These are phyloP conservation scores for Symbiodinium pilosum DNA, from an alignment of 73 alveolate genomes.

Conservation along the genomic window DNA sequence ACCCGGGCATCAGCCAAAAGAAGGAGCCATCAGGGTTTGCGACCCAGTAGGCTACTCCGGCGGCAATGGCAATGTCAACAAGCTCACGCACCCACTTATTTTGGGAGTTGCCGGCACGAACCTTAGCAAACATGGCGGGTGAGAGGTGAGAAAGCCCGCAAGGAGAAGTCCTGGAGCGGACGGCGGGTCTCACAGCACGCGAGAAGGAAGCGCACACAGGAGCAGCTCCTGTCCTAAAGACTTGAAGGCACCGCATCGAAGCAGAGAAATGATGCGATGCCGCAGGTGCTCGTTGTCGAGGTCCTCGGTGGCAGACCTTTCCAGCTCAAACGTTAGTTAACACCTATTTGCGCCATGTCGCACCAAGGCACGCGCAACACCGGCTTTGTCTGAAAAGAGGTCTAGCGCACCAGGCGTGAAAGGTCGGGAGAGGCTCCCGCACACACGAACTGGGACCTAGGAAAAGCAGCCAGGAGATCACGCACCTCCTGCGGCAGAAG, in stretches of 20 bases:
- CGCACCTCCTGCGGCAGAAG: no score
- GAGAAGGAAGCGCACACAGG: neutral
- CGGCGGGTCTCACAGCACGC: neutral
- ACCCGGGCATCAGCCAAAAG: neutral
- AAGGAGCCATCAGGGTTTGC: constrained; percentile 36
- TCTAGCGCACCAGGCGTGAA: neutral
- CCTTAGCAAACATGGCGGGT: neutral
- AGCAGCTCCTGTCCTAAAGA: neutral
- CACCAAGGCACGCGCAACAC: no score
- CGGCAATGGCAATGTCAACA: no score
- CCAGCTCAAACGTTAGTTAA: neutral
- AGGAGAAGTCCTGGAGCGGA: neutral
- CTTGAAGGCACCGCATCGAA: neutral
- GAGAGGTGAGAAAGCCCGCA: neutral
- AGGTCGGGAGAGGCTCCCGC: neutral
- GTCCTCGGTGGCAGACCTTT: neutral
- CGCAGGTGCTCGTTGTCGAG: neutral
- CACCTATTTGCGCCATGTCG: neutral
- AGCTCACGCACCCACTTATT: neutral
- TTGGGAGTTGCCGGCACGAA: neutral
- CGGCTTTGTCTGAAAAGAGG: no score
- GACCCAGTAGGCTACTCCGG: neutral
- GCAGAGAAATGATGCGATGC: neutral
- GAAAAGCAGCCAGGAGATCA: no score
- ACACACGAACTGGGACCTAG: neutral